phyloP scores from a whole-genome alignment of 2,329 filamentous ascomycete genomes.

The Hypoxylon rubiginosum region DNA sequence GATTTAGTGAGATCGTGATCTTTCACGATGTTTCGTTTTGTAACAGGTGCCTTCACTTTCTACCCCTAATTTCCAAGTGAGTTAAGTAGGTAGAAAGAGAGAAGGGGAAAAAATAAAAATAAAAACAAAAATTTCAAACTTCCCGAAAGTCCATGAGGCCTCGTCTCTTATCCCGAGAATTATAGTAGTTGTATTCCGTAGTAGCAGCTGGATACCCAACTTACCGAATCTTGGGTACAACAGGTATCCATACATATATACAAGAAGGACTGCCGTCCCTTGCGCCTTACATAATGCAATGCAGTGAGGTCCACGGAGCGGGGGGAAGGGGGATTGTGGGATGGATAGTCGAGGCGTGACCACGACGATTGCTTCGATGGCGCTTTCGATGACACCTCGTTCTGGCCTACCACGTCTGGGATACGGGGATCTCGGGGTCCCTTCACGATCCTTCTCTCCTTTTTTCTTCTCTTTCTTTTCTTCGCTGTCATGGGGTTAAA shows the following conservation, averaged over 20 bases:
- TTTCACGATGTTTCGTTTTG: constrained; percentile 16
- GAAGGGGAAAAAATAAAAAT: no score
- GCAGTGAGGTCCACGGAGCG: constrained; percentile 26
- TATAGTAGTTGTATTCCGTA: no score
- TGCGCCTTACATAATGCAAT: constrained; percentile 29
- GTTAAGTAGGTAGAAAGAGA: not conserved
- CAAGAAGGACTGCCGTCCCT: constrained; percentile 17
- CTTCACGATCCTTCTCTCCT: not conserved
- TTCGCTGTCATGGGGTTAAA: constrained; percentile 21
- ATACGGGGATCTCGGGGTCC: constrained; percentile 14
- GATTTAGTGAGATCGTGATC: not conserved
- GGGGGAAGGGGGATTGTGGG: constrained; percentile 7
- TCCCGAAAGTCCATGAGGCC: not conserved
- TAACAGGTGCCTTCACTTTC: not conserved
- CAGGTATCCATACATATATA: not conserved
- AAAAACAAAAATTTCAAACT: no score
- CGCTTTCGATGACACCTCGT: constrained; percentile 10
- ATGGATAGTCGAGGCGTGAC: constrained; percentile 26
- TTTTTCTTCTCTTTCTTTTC: constrained; percentile 11
- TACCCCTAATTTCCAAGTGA: not conserved
- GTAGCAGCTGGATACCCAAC: not conserved
- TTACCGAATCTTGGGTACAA: not conserved
- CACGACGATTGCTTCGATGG: constrained; percentile 23
- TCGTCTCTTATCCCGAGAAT: not conserved
- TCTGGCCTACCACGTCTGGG: constrained; percentile 19